Conservation (phyloP, 768 basidiomycete genomes). For the Lentinula sp. region DNA sequence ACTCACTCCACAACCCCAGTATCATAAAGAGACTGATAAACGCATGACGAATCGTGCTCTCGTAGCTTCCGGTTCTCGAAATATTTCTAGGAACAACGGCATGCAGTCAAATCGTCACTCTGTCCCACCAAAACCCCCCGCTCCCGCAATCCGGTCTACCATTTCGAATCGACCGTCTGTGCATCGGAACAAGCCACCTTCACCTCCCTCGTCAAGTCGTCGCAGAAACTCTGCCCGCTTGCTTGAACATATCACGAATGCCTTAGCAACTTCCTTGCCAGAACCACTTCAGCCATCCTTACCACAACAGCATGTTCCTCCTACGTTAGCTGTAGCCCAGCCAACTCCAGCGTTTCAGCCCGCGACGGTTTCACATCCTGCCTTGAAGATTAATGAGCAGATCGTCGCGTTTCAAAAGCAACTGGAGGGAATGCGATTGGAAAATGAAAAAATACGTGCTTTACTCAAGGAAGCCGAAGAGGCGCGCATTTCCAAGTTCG, state of each 20-base stretch:
- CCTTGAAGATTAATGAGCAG: constrained; percentile 8
- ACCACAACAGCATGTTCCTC: not conserved
- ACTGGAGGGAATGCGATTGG: constrained; percentile 15
- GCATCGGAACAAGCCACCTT: not conserved
- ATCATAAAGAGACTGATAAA: constrained; percentile 1
- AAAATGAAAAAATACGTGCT: constrained; percentile 40
- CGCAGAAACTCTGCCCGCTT: not conserved
- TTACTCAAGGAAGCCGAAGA: constrained; percentile 43
- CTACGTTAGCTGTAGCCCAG: not conserved
- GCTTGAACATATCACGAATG: not conserved
- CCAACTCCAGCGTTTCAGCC: not conserved
- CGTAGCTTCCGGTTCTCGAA: constrained; percentile 8
- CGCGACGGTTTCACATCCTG: not conserved
- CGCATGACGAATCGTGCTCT: not conserved
- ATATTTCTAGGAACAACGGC: constrained; percentile 9
- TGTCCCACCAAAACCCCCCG: not conserved
- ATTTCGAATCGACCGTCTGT: not conserved
- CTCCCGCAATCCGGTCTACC: not conserved
- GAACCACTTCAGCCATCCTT: not conserved
- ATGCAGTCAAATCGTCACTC: not conserved
- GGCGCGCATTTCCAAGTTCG: constrained; percentile 53
- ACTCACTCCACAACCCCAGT: constrained; percentile 7
- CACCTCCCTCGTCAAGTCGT: not conserved
- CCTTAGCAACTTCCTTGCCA: not conserved
- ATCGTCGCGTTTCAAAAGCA: constrained; percentile 34